A percentile compares a stretch with the other conserved stretches of the same genome.
Evolutionary conservation across 306 rosid genomes (phyloP).

Genomic region (Trifolium dubium): DNA sequence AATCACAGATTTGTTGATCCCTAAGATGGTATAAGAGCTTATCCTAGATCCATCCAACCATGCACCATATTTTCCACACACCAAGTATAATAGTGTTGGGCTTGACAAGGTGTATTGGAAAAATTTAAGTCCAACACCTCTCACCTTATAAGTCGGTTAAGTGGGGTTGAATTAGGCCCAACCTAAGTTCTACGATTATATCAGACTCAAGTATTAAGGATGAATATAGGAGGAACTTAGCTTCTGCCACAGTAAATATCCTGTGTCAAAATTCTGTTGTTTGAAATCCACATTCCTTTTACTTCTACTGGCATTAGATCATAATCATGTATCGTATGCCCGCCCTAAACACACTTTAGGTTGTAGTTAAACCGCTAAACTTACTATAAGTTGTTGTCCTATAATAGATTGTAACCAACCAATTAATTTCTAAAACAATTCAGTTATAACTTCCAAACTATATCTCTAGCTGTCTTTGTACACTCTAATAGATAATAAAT

Average conservation of each 20-base stretch:
- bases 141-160: background rate
- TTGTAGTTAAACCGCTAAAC: background rate
- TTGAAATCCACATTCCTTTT: background rate
- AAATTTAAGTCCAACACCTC: background rate
- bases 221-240: background rate
- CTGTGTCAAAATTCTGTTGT: background rate
- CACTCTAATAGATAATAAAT: background rate
- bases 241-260: background rate
- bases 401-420: background rate
- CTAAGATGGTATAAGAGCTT: background rate
- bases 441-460: background rate
- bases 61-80: background rate
- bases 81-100: background rate
- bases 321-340: background rate
- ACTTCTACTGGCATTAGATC: background rate
- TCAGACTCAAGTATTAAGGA: background rate
- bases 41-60: background rate
- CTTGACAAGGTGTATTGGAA: background rate
- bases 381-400: background rate
- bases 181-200: background rate
- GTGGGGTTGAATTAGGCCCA: background rate
- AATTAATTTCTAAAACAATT: background rate
- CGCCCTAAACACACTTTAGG: background rate
- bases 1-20: conserved; percentile 3
- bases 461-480: background rate